Evolutionary conservation across 2,329 filamentous ascomycete species (phyloP).

Genomic region (Fusarium sp.): DNA sequence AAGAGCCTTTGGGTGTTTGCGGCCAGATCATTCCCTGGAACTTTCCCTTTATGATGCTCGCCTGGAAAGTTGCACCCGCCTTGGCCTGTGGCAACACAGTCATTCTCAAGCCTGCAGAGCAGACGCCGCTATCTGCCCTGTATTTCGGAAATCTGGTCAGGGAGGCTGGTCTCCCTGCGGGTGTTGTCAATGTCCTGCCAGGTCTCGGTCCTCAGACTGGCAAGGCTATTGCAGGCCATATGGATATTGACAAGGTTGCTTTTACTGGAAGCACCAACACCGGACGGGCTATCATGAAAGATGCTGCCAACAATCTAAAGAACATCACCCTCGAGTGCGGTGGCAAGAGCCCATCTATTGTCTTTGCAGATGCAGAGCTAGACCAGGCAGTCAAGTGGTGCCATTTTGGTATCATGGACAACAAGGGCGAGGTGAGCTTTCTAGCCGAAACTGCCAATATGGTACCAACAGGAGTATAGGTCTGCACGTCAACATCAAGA

Average conservation of each 20-base stretch:
- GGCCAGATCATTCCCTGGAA: conserved; percentile 71
- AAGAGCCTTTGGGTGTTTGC: conserved; percentile 76
- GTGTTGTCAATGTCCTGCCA: conserved; percentile 77
- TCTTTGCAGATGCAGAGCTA: conserved; percentile 69
- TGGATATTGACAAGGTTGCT: conserved; percentile 74
- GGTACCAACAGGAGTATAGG: conserved; percentile 49
- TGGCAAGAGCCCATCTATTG: conserved; percentile 66
- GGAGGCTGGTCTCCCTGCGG: conserved; percentile 77
- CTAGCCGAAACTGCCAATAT: rapidly evolving
- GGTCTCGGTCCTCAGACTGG: conserved; percentile 72
- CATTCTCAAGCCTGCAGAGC: conserved; percentile 68
- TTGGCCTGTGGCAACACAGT: conserved; percentile 69
- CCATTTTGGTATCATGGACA: conserved; percentile 58
- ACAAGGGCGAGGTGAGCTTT: conserved; percentile 63
- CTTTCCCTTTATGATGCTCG: conserved; percentile 57
- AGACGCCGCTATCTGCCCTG: conserved; percentile 67
- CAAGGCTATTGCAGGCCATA: conserved; percentile 70
- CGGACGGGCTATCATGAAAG: conserved; percentile 75
- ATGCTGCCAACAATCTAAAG: conserved; percentile 68
- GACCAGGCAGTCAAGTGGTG: conserved; percentile 68
- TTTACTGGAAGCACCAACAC: conserved; percentile 77
- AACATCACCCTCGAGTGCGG: conserved; percentile 69
- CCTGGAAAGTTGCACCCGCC: conserved; percentile 76
- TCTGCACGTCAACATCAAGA: conserved; percentile 67
- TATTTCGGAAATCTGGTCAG: conserved; percentile 72